These are phyloP conservation scores for Ogataea minuta DNA, from an alignment of 805 yeast genomes.

Conservation along the genomic window DNA sequence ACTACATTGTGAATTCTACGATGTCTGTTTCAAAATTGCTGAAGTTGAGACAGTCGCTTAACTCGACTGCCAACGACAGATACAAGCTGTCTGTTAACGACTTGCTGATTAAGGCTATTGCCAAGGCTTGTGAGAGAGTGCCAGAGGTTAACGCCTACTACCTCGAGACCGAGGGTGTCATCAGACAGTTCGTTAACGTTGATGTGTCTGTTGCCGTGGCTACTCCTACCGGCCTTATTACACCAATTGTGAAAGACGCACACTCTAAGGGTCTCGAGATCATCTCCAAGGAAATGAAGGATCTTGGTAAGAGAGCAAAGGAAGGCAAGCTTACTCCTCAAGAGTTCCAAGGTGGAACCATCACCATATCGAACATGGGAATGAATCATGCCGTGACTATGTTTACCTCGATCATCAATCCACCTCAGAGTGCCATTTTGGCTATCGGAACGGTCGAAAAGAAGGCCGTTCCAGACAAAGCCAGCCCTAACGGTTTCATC, in stretches of 20 bases:
- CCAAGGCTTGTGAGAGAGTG: slow-evolving; percentile 83
- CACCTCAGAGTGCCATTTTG: slow-evolving; percentile 92
- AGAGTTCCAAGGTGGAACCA: slow-evolving; percentile 99
- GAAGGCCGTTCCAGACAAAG: slow-evolving; percentile 89
- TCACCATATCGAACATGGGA: slow-evolving; percentile 97
- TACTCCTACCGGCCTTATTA: slow-evolving; percentile 94
- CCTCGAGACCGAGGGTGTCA: slow-evolving; percentile 84
- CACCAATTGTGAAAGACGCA: slow-evolving; percentile 92
- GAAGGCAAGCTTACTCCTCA: slow-evolving; percentile 89
- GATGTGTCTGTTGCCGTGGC: slow-evolving; percentile 99
- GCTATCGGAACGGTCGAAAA: slow-evolving; percentile 94
- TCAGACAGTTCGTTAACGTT: slow-evolving; percentile 87
- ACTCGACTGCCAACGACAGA: slow-evolving; percentile 78
- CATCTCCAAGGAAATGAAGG: slow-evolving; percentile 84
- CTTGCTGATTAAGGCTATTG: slow-evolving; percentile 89
- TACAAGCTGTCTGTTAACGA: slow-evolving; percentile 94
- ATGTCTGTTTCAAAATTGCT: slow-evolving; percentile 85
- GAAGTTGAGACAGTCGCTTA: slow-evolving; percentile 88
- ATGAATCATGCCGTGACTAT: slow-evolving; percentile 92
- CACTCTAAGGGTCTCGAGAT: slow-evolving; percentile 80
- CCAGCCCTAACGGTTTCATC: slow-evolving; percentile 85
- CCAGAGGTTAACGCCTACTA: slow-evolving; percentile 95
- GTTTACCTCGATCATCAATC: slow-evolving; percentile 97
- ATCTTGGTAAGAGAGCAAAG: slow-evolving; percentile 94
- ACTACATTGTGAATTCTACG: slow-evolving; percentile 86